A percentile compares a stretch with the other conserved stretches of the same genome.
phyloP scores from a whole-genome alignment of 2,329 filamentous ascomycete genomes.

The Trichoderma citrinoviride region DNA sequence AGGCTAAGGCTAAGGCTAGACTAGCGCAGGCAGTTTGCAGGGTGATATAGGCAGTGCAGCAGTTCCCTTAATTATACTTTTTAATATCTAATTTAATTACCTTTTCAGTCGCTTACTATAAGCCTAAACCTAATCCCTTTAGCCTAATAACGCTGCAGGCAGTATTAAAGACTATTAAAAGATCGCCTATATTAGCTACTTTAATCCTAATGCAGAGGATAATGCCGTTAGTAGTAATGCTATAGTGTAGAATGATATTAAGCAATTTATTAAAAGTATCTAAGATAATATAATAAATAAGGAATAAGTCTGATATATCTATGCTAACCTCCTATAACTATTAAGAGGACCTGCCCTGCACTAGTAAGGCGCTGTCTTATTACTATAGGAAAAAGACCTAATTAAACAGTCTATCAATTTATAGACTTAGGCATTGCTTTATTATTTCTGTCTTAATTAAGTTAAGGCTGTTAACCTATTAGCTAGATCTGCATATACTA shows the following conservation, averaged over 20 bases:
- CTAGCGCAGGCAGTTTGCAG: too few relatives aligned
- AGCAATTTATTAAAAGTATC: background rate
- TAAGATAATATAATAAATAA: background rate
- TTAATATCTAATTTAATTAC: background rate
- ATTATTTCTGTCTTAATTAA: background rate
- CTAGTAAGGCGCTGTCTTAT: background rate
- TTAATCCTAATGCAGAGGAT: background rate
- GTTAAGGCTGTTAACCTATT: background rate
- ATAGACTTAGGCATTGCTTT: background rate
- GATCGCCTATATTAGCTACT: background rate
- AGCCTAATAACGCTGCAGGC: background rate
- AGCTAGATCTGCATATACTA: background rate
- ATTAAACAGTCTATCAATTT: background rate
- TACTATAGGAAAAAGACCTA: background rate
- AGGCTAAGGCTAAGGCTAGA: too few relatives aligned
- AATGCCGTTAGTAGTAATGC: background rate
- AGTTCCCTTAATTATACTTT: too few relatives aligned
- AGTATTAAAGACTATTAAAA: background rate
- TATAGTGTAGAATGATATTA: background rate
- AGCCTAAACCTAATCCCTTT: background rate
- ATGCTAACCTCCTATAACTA: background rate
- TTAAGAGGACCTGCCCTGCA: background rate
- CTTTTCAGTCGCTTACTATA: background rate
- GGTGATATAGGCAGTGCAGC: too few relatives aligned
- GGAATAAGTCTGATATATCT: background rate